A percentile compares a stretch with the other conserved stretches of the same genome.
Conservation (phyloP, 805 yeast genomes). For the Metschnikowia colocasiae region DNA sequence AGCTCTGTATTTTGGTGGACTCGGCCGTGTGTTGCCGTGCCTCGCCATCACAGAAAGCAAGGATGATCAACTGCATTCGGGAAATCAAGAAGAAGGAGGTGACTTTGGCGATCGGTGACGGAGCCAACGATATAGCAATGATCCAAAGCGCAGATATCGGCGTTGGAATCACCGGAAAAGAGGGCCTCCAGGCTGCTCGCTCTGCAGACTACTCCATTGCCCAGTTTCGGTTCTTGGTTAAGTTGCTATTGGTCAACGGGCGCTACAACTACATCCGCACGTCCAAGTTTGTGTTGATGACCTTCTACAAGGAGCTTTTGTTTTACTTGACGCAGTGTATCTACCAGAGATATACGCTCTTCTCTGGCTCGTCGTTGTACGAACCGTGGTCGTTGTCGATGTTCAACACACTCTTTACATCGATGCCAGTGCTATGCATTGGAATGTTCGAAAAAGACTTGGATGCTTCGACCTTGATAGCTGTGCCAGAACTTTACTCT, state of each 20-base stretch:
- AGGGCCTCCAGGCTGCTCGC: constrained; percentile 95
- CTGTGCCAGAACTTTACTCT: constrained; percentile 85
- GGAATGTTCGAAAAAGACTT: constrained; percentile 96
- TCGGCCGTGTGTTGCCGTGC: constrained; percentile 95
- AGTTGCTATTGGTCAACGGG: constrained; percentile 88
- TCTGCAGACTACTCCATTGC: constrained; percentile 94
- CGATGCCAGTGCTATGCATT: constrained; percentile 82
- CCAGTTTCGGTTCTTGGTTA: constrained; percentile 81
- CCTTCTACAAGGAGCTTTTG: constrained; percentile 90
- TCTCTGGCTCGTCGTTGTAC: constrained; percentile 88
- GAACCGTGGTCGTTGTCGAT: constrained; percentile 96
- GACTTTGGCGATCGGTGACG: constrained; percentile 96
- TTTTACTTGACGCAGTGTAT: constrained; percentile 87
- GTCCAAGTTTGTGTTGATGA: constrained; percentile 84
- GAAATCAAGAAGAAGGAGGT: constrained; percentile 64
- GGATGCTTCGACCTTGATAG: constrained; percentile 79
- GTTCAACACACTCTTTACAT: constrained; percentile 95
- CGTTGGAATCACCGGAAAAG: constrained; percentile 94
- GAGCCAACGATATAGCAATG: constrained; percentile 99
- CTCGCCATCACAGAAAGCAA: constrained; percentile 93
- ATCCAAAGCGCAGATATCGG: constrained; percentile 98
- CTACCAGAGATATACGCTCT: constrained; percentile 80
- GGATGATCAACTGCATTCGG: constrained; percentile 80
- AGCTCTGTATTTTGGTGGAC: constrained; percentile 81
- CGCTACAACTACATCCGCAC: constrained; percentile 92